These are phyloP conservation scores for Medicago ruthenica DNA, from an alignment of 306 rosid species.

Conservation along the genomic window DNA sequence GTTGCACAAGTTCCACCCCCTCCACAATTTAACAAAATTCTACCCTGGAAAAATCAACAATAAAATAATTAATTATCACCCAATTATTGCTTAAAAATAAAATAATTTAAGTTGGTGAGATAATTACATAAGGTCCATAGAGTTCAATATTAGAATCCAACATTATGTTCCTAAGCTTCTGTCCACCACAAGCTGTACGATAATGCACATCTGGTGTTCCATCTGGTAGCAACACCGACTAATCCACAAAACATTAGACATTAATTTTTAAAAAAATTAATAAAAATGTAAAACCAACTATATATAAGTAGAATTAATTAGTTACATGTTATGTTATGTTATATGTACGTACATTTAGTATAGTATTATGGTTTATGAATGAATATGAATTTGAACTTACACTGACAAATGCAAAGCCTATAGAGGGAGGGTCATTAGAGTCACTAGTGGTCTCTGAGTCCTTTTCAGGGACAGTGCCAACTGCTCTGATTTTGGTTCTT, in stretches of 20 bases:
- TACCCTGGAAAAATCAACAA: conserved; percentile 54
- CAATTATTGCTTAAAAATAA: neutral
- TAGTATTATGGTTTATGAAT: too few species aligned
- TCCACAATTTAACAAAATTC: conserved; percentile 74
- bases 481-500: conserved; percentile 61
- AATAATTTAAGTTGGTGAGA: neutral
- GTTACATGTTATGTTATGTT: too few species aligned
- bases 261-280: neutral
- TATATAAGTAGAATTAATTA: neutral
- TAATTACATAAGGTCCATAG: conserved; percentile 83
- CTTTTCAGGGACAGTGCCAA: conserved; percentile 58
- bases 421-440: conserved; percentile 57
- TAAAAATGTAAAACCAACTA: neutral
- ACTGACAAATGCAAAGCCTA: conserved; percentile 77
- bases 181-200: conserved; percentile 79
- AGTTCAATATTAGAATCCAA: conserved; percentile 76
- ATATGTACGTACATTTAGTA: too few species aligned
- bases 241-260: conserved; percentile 2
- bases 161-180: conserved; percentile 83
- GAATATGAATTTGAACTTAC: conserved; percentile 51
- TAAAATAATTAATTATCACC: conserved; percentile 3
- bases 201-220: conserved; percentile 85
- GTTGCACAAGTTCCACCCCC: conserved; percentile 94
- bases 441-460: conserved; percentile 50
- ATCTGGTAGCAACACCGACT: conserved; percentile 94